Evolutionary conservation across 257 asterid genomes (phyloP), one percentile per base, ranked within the genome.

Genomic region (Nicotiana attenuata): DNA sequence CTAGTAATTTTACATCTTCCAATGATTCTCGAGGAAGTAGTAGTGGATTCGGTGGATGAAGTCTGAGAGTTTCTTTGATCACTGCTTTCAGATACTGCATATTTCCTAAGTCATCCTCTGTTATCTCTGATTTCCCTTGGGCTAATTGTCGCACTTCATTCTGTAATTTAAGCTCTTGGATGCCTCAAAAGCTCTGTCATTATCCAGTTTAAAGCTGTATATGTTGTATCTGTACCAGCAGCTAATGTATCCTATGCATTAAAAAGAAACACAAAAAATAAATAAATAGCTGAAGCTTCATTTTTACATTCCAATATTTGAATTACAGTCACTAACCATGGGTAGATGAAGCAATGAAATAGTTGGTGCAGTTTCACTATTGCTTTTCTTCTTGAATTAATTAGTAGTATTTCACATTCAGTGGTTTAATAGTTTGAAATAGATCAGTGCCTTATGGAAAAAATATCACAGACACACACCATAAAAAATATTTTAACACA

Each of bases 171-270:
- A 80, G 55, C 53, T 6, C 22, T 28, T 6, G 78, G 78, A 24
- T 71, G 78, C 38, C 78, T 71, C 28, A 71, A 29, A 71, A 71
- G 93, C 81, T 92, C 97, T 9, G 88, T 64, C 80, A 86, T 80
- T 1, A 81, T 10, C 97, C 97, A 89, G 3, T 86, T 91, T 19
- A 89, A 10, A 1, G 24, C 15, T 1, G 87, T 17, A 0, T 65
- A 20, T 7, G 90, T 84, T 19, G 94, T 89, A 26, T 91, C 92
- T 0, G 91, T 88, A 76, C 97, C 94, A 24, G 78, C 94, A 3
- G 82, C 81, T 65, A 89, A 87, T 84, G 86, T 84, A 76, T 91
- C 92, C 94, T 90, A 80, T 60, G 55, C 19, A 65, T 24, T 53
- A 19, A 7, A 35, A 31, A 24, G 11, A 29, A 45, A 53, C 20